A percentile compares a stretch with the other conserved stretches of the same genome.
phyloP scores from a whole-genome alignment of 2,329 filamentous ascomycete species.

The Fusarium sp. region DNA sequence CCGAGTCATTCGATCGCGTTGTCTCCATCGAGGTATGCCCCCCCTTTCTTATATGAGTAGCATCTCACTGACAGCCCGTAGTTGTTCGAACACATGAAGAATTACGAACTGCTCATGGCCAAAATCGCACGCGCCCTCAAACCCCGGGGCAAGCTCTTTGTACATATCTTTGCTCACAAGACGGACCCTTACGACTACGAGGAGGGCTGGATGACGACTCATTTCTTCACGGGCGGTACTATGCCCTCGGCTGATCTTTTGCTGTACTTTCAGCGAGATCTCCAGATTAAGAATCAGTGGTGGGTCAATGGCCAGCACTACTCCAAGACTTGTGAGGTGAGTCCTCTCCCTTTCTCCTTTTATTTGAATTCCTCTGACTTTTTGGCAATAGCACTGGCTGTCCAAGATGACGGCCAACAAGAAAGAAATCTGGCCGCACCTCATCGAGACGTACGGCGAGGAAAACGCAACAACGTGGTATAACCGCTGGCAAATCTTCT shows the following conservation, averaged over 20 bases:
- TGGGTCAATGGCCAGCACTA: constrained; percentile 78
- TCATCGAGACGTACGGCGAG: constrained; percentile 74
- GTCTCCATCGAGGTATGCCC: constrained; percentile 67
- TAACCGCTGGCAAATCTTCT: constrained; percentile 79
- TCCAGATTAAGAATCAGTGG: constrained; percentile 73
- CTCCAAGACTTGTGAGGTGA: constrained; percentile 75
- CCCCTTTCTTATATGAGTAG: neutral
- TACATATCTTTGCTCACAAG: constrained; percentile 75
- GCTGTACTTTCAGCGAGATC: constrained; percentile 73
- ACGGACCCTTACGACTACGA: constrained; percentile 78
- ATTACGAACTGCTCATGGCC: constrained; percentile 74
- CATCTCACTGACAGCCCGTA: constrained; percentile 44
- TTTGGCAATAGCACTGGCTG: constrained; percentile 65
- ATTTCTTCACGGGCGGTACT: constrained; percentile 80
- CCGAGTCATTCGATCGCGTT: constrained; percentile 70
- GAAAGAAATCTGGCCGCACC: constrained; percentile 70
- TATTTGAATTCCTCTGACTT: neutral
- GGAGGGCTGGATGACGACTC: constrained; percentile 78
- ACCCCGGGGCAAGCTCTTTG: constrained; percentile 74
- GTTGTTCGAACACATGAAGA: constrained; percentile 83
- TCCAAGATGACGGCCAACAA: constrained; percentile 69
- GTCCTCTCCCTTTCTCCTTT: constrained; percentile 10
- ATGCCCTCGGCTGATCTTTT: constrained; percentile 77
- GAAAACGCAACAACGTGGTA: constrained; percentile 72
- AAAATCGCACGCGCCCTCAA: constrained; percentile 72